Conservation (phyloP, 306 rosid species). For the Neltuma alba region DNA sequence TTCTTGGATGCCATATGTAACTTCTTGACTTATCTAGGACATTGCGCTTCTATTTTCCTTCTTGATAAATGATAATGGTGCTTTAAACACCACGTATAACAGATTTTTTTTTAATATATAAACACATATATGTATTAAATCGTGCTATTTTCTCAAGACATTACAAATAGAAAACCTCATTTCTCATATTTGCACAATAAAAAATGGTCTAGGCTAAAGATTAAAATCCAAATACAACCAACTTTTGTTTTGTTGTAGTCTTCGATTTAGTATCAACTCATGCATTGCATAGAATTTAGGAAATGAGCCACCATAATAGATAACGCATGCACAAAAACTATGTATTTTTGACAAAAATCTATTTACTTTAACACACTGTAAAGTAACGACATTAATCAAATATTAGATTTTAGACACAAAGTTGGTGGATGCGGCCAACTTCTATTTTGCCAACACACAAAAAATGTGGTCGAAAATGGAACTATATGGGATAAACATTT, state of each 20-base stretch:
- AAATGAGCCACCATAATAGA: too few species aligned
- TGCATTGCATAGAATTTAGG: too few species aligned
- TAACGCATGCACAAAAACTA: background rate
- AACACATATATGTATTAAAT: too few species aligned
- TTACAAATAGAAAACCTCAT: too few species aligned
- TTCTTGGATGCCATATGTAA: background rate
- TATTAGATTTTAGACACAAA: background rate
- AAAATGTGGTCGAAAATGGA: conserved; percentile 1
- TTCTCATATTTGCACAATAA: background rate
- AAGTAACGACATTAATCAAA: background rate
- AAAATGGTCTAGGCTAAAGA: background rate
- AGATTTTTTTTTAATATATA: too few species aligned
- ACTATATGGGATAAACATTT: background rate
- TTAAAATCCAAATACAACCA: background rate
- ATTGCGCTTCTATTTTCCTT: background rate
- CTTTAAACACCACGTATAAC: background rate
- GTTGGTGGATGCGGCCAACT: background rate
- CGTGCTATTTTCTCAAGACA: background rate
- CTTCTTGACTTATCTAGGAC: background rate
- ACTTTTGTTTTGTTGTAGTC: background rate
- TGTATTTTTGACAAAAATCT: background rate
- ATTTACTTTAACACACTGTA: background rate
- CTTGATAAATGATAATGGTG: background rate
- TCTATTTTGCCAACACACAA: background rate
- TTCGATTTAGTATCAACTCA: too few species aligned